A percentile compares a stretch with the other conserved stretches of the same genome.
phyloP scores from a whole-genome alignment of 352 stramenopile genomes.

The Halophytophthora batemanensis region DNA sequence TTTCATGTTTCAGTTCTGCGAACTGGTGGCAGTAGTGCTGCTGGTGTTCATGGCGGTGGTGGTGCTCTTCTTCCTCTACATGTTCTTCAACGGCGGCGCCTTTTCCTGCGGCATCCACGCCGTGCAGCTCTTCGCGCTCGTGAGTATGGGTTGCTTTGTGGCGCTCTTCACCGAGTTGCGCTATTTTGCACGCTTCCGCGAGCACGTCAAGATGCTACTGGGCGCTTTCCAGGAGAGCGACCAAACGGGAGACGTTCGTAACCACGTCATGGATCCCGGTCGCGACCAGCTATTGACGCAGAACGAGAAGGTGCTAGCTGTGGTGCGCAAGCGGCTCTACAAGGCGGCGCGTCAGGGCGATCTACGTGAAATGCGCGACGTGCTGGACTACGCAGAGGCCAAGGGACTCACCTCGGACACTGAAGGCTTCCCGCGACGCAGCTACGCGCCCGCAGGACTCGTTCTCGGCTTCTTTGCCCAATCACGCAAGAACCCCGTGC shows the following conservation, averaged over 20 bases:
- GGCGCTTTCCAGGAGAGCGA: conserved; percentile 81
- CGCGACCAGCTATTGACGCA: conserved; percentile 60
- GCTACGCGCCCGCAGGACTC: conserved; percentile 45
- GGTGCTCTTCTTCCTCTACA: conserved; percentile 74
- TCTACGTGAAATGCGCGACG: conserved; percentile 54
- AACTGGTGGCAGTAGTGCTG: conserved; percentile 52
- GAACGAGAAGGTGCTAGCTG: conserved; percentile 43
- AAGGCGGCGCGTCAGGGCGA: conserved; percentile 67
- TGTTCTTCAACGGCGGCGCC: conserved; percentile 77
- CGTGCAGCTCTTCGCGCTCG: conserved; percentile 56
- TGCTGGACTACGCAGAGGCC: conserved; percentile 51
- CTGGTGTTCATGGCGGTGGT: conserved; percentile 55
- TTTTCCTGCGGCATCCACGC: conserved; percentile 46
- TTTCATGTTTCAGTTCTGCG: conserved; percentile 68
- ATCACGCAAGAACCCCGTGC: conserved; percentile 78
- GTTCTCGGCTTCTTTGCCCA: conserved; percentile 57
- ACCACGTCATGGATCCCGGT: conserved; percentile 52
- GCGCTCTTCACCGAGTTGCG: conserved; percentile 61
- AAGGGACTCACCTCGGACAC: conserved; percentile 32
- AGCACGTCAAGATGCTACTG: conserved; percentile 84
- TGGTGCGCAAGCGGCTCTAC: conserved; percentile 70
- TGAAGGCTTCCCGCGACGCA: conserved; percentile 55
- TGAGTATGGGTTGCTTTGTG: conserved; percentile 52
- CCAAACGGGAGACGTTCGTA: conserved; percentile 67
- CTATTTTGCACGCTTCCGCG: conserved; percentile 74